Evolutionary conservation across 176 grass and related monocot species (phyloP).

Genomic region (Cocos nucifera): DNA sequence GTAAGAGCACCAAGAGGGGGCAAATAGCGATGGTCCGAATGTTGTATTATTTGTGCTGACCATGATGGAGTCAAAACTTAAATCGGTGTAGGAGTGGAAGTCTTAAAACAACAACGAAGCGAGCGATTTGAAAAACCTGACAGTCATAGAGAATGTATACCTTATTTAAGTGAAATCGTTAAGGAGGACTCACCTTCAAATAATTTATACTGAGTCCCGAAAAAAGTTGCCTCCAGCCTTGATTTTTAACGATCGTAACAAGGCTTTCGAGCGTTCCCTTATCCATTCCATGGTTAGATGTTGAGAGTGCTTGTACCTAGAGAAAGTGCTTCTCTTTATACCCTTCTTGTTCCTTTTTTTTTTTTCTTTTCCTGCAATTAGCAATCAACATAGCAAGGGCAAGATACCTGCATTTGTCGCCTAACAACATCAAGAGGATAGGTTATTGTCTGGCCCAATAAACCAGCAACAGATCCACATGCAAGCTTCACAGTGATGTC

Average conservation of each 20-base stretch:
- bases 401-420: conserved; percentile 89
- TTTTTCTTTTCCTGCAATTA: background rate
- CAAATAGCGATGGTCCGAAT: no score
- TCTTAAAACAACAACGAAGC: no score
- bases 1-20: no score
- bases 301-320: conserved; percentile 59
- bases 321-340: conserved; percentile 9
- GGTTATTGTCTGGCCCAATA: conserved; percentile 95
- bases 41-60: no score
- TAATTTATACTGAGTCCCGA: conserved; percentile 95
- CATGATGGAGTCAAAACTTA: no score
- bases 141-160: no score
- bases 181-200: conserved; percentile 56
- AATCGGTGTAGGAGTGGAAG: no score
- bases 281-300: conserved; percentile 25
- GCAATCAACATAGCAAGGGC: background rate
- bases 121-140: no score
- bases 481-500: conserved; percentile 63
- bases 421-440: conserved; percentile 94
- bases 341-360: conserved; percentile 6
- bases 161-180: background rate
- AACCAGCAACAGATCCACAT: conserved; percentile 87
- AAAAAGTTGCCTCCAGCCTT: conserved; percentile 84
- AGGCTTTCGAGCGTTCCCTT: conserved; percentile 71
- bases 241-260: conserved; percentile 54